Percentiles rank a stretch among this genome's conserved stretches.
These are phyloP conservation scores for Akanthomyces lecanii DNA, from an alignment of 2,329 filamentous ascomycete species.

Conservation along the genomic window DNA sequence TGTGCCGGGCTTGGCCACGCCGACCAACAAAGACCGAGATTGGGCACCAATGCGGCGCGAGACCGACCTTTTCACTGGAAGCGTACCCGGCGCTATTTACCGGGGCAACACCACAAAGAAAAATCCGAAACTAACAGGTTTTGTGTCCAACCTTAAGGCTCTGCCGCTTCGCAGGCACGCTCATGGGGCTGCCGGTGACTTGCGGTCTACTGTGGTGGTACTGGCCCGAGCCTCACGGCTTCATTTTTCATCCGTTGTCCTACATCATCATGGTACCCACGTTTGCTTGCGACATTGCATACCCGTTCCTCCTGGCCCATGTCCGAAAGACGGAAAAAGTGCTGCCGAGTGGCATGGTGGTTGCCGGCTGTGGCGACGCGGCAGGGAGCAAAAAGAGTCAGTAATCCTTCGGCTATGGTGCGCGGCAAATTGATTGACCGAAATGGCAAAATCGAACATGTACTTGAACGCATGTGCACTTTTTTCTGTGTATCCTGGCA, in stretches of 20 bases:
- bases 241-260: slow-evolving; percentile 39
- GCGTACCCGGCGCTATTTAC: no score
- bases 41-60: background rate
- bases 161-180: slow-evolving; percentile 39
- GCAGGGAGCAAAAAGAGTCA: background rate
- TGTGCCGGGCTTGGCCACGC: background rate
- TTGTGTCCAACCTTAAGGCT: slow-evolving; percentile 31
- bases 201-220: slow-evolving; percentile 43
- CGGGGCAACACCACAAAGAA: background rate
- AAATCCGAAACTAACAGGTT: background rate
- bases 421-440: background rate
- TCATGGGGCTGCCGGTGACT: slow-evolving; percentile 37
- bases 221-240: slow-evolving; percentile 49
- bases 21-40: background rate
- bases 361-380: slow-evolving; percentile 20
- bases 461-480: background rate
- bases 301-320: slow-evolving; percentile 40
- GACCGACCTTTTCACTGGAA: background rate
- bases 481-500: background rate
- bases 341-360: slow-evolving; percentile 35
- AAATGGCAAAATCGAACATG: background rate
- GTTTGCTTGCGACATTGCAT: slow-evolving; percentile 40
- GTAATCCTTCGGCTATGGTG: background rate
- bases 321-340: slow-evolving; percentile 36
- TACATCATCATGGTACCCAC: slow-evolving; percentile 39